Evolutionary conservation across 1,284 basidiomycete genomes (phyloP).

Genomic region (Irpex lacteus): DNA sequence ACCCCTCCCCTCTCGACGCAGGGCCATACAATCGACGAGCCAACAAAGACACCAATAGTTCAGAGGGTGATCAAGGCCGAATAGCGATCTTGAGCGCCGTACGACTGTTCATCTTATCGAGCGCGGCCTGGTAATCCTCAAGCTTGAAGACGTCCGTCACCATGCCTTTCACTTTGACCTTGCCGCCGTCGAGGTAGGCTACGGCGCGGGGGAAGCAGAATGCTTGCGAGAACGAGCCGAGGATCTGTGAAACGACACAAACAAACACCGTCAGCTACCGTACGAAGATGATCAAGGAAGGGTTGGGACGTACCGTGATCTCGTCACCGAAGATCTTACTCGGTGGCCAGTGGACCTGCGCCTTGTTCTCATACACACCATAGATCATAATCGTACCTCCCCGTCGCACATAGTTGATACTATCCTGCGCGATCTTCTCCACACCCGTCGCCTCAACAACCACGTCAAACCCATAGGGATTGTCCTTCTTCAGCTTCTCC

Average conservation of each 20-base stretch:
- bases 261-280: background rate
- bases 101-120: constrained; percentile 58
- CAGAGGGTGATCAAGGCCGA: constrained; percentile 24
- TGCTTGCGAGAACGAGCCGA: constrained; percentile 59
- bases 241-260: constrained; percentile 35
- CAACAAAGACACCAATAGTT: background rate
- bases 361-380: constrained; percentile 57
- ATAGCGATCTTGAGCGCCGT: constrained; percentile 39
- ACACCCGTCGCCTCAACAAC: constrained; percentile 55
- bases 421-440: constrained; percentile 52
- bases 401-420: constrained; percentile 59
- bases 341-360: constrained; percentile 54
- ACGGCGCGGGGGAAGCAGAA: constrained; percentile 64
- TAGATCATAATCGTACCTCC: constrained; percentile 53
- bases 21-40: background rate
- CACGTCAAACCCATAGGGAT: constrained; percentile 84
- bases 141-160: constrained; percentile 53
- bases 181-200: constrained; percentile 60
- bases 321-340: constrained; percentile 47
- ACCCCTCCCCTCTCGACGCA: background rate
- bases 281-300: no score
- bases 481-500: constrained; percentile 71
- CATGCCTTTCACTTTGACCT: constrained; percentile 34
- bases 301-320: background rate
- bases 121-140: constrained; percentile 54